Base-by-base conservation (phyloP, 2,329 filamentous ascomycete species). In the Metarhizium humberi region DNA sequence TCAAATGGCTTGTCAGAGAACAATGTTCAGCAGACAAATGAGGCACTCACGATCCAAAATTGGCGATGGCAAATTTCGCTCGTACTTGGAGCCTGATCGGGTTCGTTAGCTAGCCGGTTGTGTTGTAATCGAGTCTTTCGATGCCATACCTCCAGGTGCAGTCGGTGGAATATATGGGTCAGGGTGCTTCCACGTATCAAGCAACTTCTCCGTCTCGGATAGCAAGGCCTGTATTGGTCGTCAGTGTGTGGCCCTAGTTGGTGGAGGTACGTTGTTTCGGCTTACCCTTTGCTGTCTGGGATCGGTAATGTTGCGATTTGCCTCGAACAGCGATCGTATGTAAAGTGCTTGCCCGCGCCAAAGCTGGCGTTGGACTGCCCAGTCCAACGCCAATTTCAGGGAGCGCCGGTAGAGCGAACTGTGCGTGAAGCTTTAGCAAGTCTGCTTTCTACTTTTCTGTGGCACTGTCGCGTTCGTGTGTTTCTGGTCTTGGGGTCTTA, bases 321-420 rank as follows among this genome's bases (percentile, higher is more conserved):
- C 90, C 71, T 99, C 94, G 69, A 97, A 99, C 14, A 97, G 80
- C 42, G 88, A 91, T 65, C 94, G 87, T 66, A 99, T 95, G 72
- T 99, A 97, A 60, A 97, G 77, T 36, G 94, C 94, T 73, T 97
- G 94, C 59, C 92, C 92, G 65, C 94, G 87, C 92, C 94, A 99
- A 58, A 96, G 75, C 66, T 92, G 84, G 63, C 94, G 84, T 70
- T 96, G 89, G 60, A 97, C 91, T 56, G 90, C 84, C 94, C 94
- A 99, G 77, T 96, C 91, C 62, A 97, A 84, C 46, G 94, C 82
- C 61, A 96, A 85, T 80, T 96, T 96, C 69, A 99, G 74, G 30
- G 91, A 91, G 64, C 91, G 90, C 68, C 92, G 87, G 74, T 99
- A 99, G 58, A 99, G 86, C 46, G 83, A 86, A 63, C 83, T 86